Conservation (phyloP, 345 rosid species). For the Eutrema heterophyllum region DNA sequence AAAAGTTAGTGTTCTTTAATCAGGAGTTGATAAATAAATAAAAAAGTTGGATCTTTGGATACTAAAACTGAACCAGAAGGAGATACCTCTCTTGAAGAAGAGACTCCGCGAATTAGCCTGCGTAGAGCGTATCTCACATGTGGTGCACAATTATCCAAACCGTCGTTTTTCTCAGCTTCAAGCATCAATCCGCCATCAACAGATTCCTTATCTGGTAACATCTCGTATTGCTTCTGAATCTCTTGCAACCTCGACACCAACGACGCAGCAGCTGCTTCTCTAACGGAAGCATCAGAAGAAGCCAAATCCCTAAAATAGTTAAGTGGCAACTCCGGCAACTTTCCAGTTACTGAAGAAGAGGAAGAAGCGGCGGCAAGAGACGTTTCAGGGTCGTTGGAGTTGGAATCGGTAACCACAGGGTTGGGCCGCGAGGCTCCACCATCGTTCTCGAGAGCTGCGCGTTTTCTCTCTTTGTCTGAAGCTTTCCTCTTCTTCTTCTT, state of each 20-base stretch:
- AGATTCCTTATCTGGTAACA: slow-evolving; percentile 44
- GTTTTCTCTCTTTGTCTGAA: slow-evolving; percentile 65
- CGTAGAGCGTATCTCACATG: slow-evolving; percentile 79
- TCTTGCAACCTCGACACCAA: slow-evolving; percentile 60
- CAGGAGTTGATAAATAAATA: background rate
- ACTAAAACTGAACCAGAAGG: background rate
- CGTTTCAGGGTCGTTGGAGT: slow-evolving; percentile 24
- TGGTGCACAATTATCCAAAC: slow-evolving; percentile 79
- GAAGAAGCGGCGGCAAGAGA: slow-evolving; percentile 24
- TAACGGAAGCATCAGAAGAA: slow-evolving; percentile 45
- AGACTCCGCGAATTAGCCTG: slow-evolving; percentile 87
- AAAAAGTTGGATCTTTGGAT: background rate
- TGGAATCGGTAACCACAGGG: background rate
- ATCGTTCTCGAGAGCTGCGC: slow-evolving; percentile 18
- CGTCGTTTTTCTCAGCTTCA: slow-evolving; percentile 89
- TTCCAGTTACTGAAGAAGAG: slow-evolving; percentile 22
- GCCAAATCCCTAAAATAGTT: slow-evolving; percentile 73
- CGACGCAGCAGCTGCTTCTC: slow-evolving; percentile 64
- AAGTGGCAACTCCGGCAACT: slow-evolving; percentile 63
- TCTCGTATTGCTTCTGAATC: slow-evolving; percentile 70
- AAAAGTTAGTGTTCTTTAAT: background rate
- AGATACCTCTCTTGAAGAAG: slow-evolving; percentile 90
- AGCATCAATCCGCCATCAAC: slow-evolving; percentile 51
- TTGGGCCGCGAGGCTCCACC: slow-evolving; percentile 28
- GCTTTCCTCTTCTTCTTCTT: slow-evolving; percentile 71